Percentiles rank a stretch among this genome's conserved stretches.
These are phyloP conservation scores for Amanita exitialis DNA, from an alignment of 768 basidiomycete species.

Conservation along the genomic window DNA sequence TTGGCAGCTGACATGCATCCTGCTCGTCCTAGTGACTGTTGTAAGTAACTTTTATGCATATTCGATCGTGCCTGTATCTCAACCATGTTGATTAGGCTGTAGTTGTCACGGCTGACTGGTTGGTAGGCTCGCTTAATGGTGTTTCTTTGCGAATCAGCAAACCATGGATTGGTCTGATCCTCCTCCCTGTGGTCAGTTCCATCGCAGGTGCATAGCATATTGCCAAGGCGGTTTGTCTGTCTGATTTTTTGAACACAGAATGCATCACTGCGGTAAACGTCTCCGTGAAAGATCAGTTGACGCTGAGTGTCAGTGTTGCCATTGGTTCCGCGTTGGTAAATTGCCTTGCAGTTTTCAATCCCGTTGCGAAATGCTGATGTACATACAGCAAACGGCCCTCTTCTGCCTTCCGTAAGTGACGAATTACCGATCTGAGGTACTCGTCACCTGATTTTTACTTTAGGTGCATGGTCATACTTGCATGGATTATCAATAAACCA, in stretches of 20 bases:
- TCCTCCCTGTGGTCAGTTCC: conserved; percentile 78
- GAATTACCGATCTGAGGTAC: not conserved
- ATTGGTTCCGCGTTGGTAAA: conserved; percentile 70
- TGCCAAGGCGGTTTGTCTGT: not conserved
- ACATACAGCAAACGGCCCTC: conserved; percentile 48
- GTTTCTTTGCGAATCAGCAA: conserved; percentile 64
- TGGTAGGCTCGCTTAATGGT: conserved; percentile 81
- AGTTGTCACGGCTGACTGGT: conserved; percentile 47
- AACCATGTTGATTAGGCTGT: conserved; percentile 28
- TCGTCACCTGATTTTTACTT: not conserved
- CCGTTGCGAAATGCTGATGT: not conserved
- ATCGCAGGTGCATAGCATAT: conserved; percentile 45
- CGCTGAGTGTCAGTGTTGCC: conserved; percentile 76
- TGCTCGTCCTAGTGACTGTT: conserved; percentile 51
- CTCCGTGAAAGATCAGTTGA: conserved; percentile 77
- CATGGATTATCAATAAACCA: conserved; percentile 74
- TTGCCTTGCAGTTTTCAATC: conserved; percentile 7
- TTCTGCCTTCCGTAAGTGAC: conserved; percentile 33
- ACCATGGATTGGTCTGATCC: conserved; percentile 83
- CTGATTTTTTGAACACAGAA: conserved; percentile 32
- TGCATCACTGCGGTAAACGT: conserved; percentile 85
- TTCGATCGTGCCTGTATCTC: not conserved
- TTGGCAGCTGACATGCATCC: conserved; percentile 40
- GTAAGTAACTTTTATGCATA: conserved; percentile 26
- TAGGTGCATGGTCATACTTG: conserved; percentile 68